Base-by-base conservation (phyloP, 805 yeast genomes). In the Candida oleophila region DNA sequence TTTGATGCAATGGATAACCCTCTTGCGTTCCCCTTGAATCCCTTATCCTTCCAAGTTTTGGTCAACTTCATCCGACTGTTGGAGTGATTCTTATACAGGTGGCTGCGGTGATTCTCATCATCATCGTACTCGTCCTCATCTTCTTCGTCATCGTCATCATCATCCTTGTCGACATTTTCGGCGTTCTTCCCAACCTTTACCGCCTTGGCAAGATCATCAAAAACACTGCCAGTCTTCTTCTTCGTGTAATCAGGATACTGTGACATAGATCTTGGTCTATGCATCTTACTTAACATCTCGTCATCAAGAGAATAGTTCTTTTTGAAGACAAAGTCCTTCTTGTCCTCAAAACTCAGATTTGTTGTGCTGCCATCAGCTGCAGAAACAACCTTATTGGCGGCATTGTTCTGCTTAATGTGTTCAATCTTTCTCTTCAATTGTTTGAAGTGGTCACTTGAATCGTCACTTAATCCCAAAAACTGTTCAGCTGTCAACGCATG, bases 1-100 rank as follows among this genome's bases (percentile, higher is more conserved):
- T 89, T 85, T 0, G 97, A 88, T 5, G 96, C 96, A 61, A 92
- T 88, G 1, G 94, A 84, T 39, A 83, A 74, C 0, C 98, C 98
- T 47, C 97, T 77, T 1, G 85, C 77, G 60, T 92, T 92, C n/a
- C 97, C 98, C 65, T 92, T 92, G 71, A 84, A 89, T 2, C 91
- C 91, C 48, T 87, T 83, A 43, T 73, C 75, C 61, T 91, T 90
- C 81, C 84, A 91, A 12, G 96, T 94, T 54, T 83, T 83, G n/a
- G 97, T 91, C 42, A 83, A 76, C 60, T 79, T 83, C 92, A 91
- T 87, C 55, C 94, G 77, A 47, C 84, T 81, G 44, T 72, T 64
- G 50, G 69, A 63, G 37, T 66, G 69, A 30, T 70, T 66, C 38
- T 62, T 60, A 44, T 65, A 56, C 30, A n/a, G n/a, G n/a, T n/a